Evolutionary conservation across 2,329 filamentous ascomycete genomes (phyloP), one percentile per base, ranked within the genome.

Genomic region (Diaporthe sp.): DNA sequence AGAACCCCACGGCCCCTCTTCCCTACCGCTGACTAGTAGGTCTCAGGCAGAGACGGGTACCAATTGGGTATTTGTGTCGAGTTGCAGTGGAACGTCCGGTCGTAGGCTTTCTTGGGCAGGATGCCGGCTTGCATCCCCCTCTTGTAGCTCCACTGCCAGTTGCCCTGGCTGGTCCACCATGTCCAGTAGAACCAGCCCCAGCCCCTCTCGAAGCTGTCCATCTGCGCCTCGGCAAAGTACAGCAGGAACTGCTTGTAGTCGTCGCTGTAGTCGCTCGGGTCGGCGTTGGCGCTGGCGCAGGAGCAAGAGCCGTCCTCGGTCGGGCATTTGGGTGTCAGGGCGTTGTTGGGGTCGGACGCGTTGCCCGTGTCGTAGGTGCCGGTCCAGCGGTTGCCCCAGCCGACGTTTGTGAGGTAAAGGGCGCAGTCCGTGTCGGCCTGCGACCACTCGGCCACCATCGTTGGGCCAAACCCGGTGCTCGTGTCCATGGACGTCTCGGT

Each of bases 161-260:
- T 92, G 77, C 85, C 88, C 75, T 76, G 70, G 58, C 70, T 70
- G 17, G 73, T 76, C 73, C 73, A 75, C 75, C 75, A 97, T 44
- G 96, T 98, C 97, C 97, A 99, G 85, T 99, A 99, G 85, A 97
- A 98, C 97, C 97, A 99, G 65, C 97, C 97, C 93, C 94, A 97
- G 8, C 94, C 95, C 76, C 93, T 92, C 83, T 98, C 96, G 81
- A 98, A 99, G 74, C 92, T 94, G 79, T 93, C 89, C 94, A 99
- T 99, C 86, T 99, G 97, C 71, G 96, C 97, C 84, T 98, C 93
- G 8, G 97, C 97, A 84, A 98, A 98, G 84, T 94, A 94, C 77
- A 91, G 90, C 76, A 99, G 86, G 84, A 96, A 98, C 78, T 92
- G 85, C 85, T 97, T 98, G 85, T 99, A 99, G 6, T 86, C 85